These are phyloP conservation scores for Pterocarpus macrocarpus DNA, from an alignment of 306 rosid genomes.

Conservation along the genomic window DNA sequence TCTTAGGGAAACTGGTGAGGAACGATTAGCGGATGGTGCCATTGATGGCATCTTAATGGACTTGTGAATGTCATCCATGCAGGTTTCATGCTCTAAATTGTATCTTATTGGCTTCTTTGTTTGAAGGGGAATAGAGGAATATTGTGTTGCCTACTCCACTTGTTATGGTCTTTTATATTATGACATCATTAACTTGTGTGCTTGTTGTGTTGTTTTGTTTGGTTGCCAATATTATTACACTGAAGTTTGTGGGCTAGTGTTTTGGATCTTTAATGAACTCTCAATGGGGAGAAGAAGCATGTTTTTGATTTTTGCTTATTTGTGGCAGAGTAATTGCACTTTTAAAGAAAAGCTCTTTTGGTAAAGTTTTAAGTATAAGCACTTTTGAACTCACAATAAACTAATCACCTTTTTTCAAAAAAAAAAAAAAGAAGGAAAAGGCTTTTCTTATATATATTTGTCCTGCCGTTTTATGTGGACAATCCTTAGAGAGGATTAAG, in stretches of 20 bases:
- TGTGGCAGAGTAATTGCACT: not conserved
- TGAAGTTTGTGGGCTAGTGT: conserved; percentile 9
- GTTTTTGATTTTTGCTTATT: not conserved
- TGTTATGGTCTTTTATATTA: not conserved
- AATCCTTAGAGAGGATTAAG: conserved; percentile 91
- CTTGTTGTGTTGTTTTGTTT: not conserved
- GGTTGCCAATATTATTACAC: not conserved
- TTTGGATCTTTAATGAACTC: conserved; percentile 29
- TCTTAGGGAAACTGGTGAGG: conserved; percentile 62
- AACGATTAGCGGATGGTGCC: conserved; percentile 46
- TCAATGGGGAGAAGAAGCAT: not conserved
- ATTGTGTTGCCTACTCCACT: too few species aligned
- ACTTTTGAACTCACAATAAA: not conserved
- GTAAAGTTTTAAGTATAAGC: not conserved
- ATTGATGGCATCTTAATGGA: conserved; percentile 93
- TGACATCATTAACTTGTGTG: not conserved
- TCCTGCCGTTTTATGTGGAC: conserved; percentile 68
- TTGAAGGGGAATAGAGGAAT: too few species aligned
- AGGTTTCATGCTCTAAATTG: conserved; percentile 54
- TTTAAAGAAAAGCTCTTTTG: too few species aligned
- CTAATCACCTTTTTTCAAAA: not conserved
- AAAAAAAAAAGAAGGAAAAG: too few species aligned
- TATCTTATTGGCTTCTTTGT: too few species aligned
- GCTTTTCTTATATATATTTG: conserved; percentile 4
- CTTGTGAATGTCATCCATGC: conserved; percentile 99